Evolutionary conservation across 1,284 basidiomycete genomes (phyloP), one percentile per base, ranked within the genome.

Genomic region (Coriolopsis trogii): DNA sequence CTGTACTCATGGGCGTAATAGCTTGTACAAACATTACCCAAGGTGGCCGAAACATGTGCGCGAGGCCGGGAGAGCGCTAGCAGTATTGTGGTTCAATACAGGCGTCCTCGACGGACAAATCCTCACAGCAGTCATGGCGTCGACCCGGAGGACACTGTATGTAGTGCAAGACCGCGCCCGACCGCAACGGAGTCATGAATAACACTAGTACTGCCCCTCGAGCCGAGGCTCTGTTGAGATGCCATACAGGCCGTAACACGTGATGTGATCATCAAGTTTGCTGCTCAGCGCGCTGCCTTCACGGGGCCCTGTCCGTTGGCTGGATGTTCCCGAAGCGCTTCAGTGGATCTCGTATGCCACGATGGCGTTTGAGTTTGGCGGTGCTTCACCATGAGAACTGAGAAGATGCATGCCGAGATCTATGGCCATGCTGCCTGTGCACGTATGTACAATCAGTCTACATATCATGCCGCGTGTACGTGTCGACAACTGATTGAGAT

Each of bases 231-330:
- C 50, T 59, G 53, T 47, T 34, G 48, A 58, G 56, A 58, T 58
- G 49, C 46, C 28, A 41, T 46, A 29, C 39, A 34, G 51, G 47
- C 24, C 34, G 55, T 40, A 34, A 59, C 57, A 59, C 57, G 57
- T 59, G 57, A 59, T 59, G 51, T n/a, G 51, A 59, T 56, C 41
- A 59, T 56, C 53, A 59, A 36, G 44, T 28, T 43, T 53, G 51
- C 56, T 30, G 25, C 47, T 38, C 41, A 36, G 21, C 40, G 49
- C 49, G 31, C 56, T 41, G 52, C 52, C 56, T 49, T 30, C 26
- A 48, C 34, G 42, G 46, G 42, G 41, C 6, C 40, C 41, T 37
- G 33, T 34, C 46, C 47, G 51, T 45, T 49, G 56, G 20, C 42
- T 31, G 20, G 20, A 30, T 49, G 49, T 51, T 12, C 25, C 37